phyloP scores from a whole-genome alignment of 768 basidiomycete genomes.

The Pulveroboletus ravenelii region DNA sequence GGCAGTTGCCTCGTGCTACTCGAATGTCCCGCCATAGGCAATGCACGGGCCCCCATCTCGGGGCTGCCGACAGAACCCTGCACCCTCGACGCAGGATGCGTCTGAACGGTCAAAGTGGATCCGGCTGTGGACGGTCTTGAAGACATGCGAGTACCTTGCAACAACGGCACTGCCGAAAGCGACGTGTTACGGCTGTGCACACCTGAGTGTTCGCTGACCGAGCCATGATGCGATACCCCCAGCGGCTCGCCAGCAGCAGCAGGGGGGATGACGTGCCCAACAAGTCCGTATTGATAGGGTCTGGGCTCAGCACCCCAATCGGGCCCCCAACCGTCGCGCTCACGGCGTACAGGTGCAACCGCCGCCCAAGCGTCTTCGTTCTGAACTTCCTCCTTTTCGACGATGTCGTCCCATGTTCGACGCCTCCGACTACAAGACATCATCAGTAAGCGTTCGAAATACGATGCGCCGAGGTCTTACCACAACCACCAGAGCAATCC shows the following conservation, averaged over 20 bases:
- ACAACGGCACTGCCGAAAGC: slow-evolving; percentile 21
- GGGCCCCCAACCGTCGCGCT: slow-evolving; percentile 26
- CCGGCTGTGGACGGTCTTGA: slow-evolving; percentile 41
- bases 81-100: slow-evolving; percentile 7
- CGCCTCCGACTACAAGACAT: slow-evolving; percentile 37
- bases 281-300: slow-evolving; percentile 61
- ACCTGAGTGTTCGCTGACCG: slow-evolving; percentile 19
- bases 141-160: slow-evolving; percentile 11
- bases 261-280: slow-evolving; percentile 40
- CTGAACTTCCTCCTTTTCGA: slow-evolving; percentile 37
- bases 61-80: slow-evolving; percentile 1
- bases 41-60: slow-evolving; percentile 13
- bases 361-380: slow-evolving; percentile 24
- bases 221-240: slow-evolving; percentile 31
- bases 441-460: slow-evolving; percentile 8
- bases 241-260: slow-evolving; percentile 28
- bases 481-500: slow-evolving; percentile 46
- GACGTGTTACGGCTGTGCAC: slow-evolving; percentile 25
- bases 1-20: slow-evolving; percentile 7
- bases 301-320: slow-evolving; percentile 38
- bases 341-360: slow-evolving; percentile 14
- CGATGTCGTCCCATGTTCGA: slow-evolving; percentile 47
- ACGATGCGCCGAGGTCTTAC: slow-evolving; percentile 30
- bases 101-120: slow-evolving; percentile 35
- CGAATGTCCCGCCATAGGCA: slow-evolving; percentile 20